Conservation (phyloP, 2,329 filamentous ascomycete species). For the Orbilia brochopaga region DNA sequence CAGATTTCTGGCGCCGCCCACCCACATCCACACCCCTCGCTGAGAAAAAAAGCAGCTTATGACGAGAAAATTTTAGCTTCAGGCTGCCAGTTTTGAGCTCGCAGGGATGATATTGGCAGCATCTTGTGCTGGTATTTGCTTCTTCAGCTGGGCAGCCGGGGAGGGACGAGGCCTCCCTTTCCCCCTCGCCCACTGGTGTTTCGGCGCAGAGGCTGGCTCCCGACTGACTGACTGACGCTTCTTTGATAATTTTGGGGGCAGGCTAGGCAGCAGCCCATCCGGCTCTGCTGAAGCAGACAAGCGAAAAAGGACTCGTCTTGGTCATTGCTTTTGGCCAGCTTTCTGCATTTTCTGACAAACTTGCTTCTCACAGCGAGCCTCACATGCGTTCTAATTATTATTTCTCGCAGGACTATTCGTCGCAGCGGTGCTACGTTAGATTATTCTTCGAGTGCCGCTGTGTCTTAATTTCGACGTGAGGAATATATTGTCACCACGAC, state of each 20-base stretch:
- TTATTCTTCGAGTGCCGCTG: neutral
- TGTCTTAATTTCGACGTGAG: neutral
- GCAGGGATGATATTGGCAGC: conserved; percentile 16
- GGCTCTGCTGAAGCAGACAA: neutral
- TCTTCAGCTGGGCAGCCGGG: conserved; percentile 22
- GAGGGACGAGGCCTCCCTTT: neutral
- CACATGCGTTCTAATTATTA: neutral
- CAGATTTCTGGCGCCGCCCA: conserved; percentile 16
- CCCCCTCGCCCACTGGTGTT: neutral
- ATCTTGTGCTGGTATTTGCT: conserved; percentile 36
- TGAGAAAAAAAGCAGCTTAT: conserved; percentile 42
- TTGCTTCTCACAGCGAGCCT: neutral
- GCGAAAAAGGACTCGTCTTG: neutral
- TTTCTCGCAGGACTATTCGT: neutral
- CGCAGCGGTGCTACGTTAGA: neutral
- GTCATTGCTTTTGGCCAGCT: too few relatives aligned
- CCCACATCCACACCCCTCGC: neutral
- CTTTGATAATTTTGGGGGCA: conserved; percentile 28
- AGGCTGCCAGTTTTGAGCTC: conserved; percentile 49
- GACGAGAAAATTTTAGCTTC: conserved; percentile 52
- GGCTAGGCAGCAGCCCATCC: conserved; percentile 41
- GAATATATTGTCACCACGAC: too few relatives aligned
- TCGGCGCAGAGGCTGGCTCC: too few relatives aligned
- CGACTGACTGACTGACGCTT: too few relatives aligned
- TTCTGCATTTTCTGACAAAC: too few relatives aligned